A percentile compares a stretch with the other conserved stretches of the same genome.
Evolutionary conservation across 108 stramenopile genomes (phyloP).

Genomic region (Parietichytrium sp.): DNA sequence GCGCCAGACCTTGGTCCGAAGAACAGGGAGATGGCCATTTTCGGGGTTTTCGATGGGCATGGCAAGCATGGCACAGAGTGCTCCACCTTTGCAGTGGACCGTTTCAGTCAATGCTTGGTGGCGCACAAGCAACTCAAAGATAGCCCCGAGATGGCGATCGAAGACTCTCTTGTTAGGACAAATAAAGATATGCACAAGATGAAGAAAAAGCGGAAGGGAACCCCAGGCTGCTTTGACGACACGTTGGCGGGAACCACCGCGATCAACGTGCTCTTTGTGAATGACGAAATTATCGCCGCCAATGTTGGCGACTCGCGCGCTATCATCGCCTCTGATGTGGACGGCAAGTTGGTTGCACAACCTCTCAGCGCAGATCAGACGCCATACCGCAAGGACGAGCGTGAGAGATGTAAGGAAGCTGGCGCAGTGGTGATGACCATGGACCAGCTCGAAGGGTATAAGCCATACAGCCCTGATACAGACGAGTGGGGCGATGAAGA

Average conservation of each 20-base stretch:
- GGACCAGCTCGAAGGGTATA: conserved; percentile 76
- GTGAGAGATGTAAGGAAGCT: conserved; percentile 62
- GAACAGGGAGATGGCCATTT: conserved; percentile 10
- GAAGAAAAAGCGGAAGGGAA: conserved; percentile 30
- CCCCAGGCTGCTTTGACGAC: conserved; percentile 84
- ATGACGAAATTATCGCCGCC: conserved; percentile 73
- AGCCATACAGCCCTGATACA: conserved; percentile 65
- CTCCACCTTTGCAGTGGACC: conserved; percentile 35
- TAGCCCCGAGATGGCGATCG: not conserved
- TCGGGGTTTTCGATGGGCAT: conserved; percentile 54
- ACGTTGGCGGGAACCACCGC: conserved; percentile 92
- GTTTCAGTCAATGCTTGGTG: not conserved
- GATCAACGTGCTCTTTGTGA: conserved; percentile 79
- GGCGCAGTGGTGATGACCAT: conserved; percentile 74
- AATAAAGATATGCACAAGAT: conserved; percentile 49
- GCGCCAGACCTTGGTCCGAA: conserved; percentile 30
- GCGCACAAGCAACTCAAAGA: not conserved
- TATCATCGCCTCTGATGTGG: conserved; percentile 66
- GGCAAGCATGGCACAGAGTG: conserved; percentile 46
- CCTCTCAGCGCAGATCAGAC: conserved; percentile 83
- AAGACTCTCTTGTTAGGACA: not conserved
- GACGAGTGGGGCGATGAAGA: conserved; percentile 72
- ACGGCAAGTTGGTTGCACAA: conserved; percentile 50
- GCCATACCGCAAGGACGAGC: conserved; percentile 79
- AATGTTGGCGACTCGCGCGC: conserved; percentile 94